phyloP scores from a whole-genome alignment of 2,329 filamentous ascomycete species.

The Nemania bipapillata region DNA sequence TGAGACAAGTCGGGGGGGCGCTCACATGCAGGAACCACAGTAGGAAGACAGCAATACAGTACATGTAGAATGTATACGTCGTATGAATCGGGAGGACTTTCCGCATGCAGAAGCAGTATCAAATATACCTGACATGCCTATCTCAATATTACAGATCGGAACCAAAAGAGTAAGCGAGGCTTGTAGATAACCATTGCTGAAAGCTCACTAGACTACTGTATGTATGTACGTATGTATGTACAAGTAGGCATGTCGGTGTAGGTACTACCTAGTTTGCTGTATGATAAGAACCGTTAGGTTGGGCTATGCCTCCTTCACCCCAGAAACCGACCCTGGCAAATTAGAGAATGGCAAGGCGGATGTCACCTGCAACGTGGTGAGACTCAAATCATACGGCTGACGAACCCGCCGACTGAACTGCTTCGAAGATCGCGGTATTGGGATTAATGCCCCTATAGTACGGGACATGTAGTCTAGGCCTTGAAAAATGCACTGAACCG shows the following conservation, averaged over 20 bases:
- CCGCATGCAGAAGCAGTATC: constrained; percentile 20
- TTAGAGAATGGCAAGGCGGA: constrained; percentile 12
- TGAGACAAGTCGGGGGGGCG: constrained; percentile 25
- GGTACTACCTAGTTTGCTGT: background rate
- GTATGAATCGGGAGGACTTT: constrained; percentile 31
- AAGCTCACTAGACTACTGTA: background rate
- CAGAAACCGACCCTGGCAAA: constrained; percentile 9
- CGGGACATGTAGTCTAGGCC: background rate
- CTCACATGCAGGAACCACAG: constrained; percentile 16
- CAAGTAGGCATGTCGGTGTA: background rate
- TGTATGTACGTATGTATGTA: too few species aligned
- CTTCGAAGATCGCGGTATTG: background rate
- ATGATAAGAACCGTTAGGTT: constrained; percentile 17
- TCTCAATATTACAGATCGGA: background rate
- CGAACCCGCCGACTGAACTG: background rate
- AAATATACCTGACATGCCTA: background rate
- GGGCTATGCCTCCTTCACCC: constrained; percentile 1
- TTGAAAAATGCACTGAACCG: background rate
- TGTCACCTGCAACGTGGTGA: constrained; percentile 8
- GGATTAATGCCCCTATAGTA: background rate
- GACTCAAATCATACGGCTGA: constrained; percentile 23
- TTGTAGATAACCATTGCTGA: background rate
- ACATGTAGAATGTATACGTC: background rate
- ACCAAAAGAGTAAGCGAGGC: constrained; percentile 12
- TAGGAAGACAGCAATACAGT: constrained; percentile 8